Evolutionary conservation across 2,329 filamentous ascomycete genomes (phyloP), one percentile per base, ranked within the genome.

Genomic region (Beauveria asiatica): DNA sequence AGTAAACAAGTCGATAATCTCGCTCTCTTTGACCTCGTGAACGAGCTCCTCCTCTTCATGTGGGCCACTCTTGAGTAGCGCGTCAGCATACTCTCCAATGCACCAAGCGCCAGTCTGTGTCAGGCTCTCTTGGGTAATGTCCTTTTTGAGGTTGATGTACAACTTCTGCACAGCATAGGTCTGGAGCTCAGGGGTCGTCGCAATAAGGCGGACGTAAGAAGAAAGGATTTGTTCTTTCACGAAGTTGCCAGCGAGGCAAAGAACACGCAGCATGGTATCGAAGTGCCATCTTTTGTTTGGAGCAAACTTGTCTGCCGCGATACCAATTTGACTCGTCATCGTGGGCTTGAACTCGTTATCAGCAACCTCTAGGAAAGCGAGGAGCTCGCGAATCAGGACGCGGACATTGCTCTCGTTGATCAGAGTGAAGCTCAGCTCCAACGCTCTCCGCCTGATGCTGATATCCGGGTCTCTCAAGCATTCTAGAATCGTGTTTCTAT

Each of bases 271-370:
- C 87, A 99, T 97, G 2, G 95, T 99, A 70, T 99, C 94, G 66
- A 97, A 88, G 71, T 99, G 94, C 94, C 94, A 99, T 71, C 94
- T 83, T 77, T 97, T 97, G 76, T 94, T 97, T 1, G 94, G 95
- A 2, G 94, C 90, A 74, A 91, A 99, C 65, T 93, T 87, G 73
- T 99, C 94, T 7, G 95, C 94, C 11, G 95, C 94, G 67, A 99
- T 91, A 25, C 94, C 94, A 72, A 99, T 99, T 70, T 99, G 94
- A 57, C 88, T 94, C 1, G 94, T 99, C 92, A 99, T 97, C 57
- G 91, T 90, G 7, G 94, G 90, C 77, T 99, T 99, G 78, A 99
- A 99, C 73, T 99, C 94, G 65, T 95, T 96, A 69, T 99, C 94
- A 59, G 95, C 93, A 56, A 96, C 92, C 73, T 99, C 94, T 61